Evolutionary conservation across 768 basidiomycete genomes (phyloP), one percentile per base, ranked within the genome.

Genomic region (Suillus placidus): DNA sequence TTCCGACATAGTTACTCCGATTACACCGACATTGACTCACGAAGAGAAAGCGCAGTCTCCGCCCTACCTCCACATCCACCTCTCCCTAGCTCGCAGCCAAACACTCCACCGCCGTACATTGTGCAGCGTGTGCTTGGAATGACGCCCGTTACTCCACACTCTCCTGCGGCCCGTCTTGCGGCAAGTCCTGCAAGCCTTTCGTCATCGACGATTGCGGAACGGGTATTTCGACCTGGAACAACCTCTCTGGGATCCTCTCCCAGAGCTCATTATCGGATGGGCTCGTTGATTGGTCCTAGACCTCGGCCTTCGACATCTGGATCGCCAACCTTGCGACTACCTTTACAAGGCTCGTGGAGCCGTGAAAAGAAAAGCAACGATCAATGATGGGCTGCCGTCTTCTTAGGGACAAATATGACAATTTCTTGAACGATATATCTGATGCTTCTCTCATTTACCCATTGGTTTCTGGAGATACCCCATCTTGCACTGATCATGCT

Each of bases 31-130:
- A 47, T 73, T 12, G 77, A 77, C 57, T 77, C 76, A 18, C 79
- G 76, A 23, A 74, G 77, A 35, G 73, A 69, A 0, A 80, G 79
- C 18, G 74, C 69, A 13, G 68, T 70, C n/a, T 76, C 80, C 47
- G 76, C 69, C 55, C 77, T 83, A 20, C 80, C 80, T n/a, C 77
- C 80, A 3, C 83, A 82, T 34, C 79, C 83, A 6, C 78, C 80
- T 7, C 72, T 83, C 13, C 80, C 80, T 57, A 66, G 69, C 18
- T 72, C 72, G 13, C 73, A 72, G 23, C n/a, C 66, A 4, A 69
- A 45, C 34, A 62, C 66, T 3, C 69, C 67, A 10, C 76, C 75
- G 0, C 73, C 71, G 40, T 77, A 77, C 66, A 69, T 77, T 34
- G 76, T 77, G 18, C 76, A 71, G 26, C 77, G 76, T 40, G 76